Evolutionary conservation across 371 early-diverging fungal genomes (phyloP), one percentile per base, ranked within the genome.

Genomic region (Choanephora cucurbitarum): DNA sequence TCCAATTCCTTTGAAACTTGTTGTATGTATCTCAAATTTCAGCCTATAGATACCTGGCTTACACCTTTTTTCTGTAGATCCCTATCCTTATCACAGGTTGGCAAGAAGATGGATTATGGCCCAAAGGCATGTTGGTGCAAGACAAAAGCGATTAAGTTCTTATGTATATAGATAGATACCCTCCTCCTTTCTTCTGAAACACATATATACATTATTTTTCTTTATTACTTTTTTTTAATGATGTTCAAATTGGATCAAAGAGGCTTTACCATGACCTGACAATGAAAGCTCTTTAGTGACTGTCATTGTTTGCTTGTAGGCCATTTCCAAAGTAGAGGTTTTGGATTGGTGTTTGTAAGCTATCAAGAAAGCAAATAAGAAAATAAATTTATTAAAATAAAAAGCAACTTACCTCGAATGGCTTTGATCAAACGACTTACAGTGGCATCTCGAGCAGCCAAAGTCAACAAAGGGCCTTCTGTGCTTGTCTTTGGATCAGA

Each of bases 391-490:
- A n/a, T 28, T 33, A 13, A n/a, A 58, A 28, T 13, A 41, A 41
- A 17, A n/a, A 31, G 33, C 28, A 43, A 24, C 19, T 22, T 69
- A 82, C 82, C 74, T 33, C 90, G 74, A 45, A 94, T 89, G 9
- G 91, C 91, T 39, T 71, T 63, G 52, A 91, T 92, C 8, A 92
- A 72, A 9, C 80, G 71, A 34, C 79, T 77, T 10, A 90, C 92
- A 37, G 89, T 73, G 13, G 76, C 66, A 60, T 85, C 78, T 17
- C 92, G 79, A 5, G 71, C 73, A 23, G 65, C 49, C 6, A 71
- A 63, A 49, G 74, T 75, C 7, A 90, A 65, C 31, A 87, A 69
- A 49, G 79, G 75, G 0, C 75, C 62, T 7, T 82, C 67, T 23
- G 82, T 74, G 50, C 78, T 79, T n/a, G 42, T 24, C 14, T 39